phyloP scores from a whole-genome alignment of 2,329 filamentous ascomycete species.

The Clonostachys rosea region DNA sequence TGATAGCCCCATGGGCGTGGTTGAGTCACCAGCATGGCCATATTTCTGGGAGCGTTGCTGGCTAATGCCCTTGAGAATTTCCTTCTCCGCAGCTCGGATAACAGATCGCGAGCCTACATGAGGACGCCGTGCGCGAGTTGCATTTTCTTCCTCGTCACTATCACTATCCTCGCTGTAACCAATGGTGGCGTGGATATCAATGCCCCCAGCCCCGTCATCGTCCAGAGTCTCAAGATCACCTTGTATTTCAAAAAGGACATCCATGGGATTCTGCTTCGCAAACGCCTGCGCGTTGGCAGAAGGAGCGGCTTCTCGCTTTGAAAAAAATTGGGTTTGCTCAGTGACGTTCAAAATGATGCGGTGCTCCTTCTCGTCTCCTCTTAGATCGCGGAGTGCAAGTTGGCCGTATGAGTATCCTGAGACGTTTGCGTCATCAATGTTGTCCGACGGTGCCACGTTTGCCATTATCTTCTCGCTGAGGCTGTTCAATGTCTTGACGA shows the following conservation, averaged over 20 bases:
- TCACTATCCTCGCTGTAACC: slow-evolving; percentile 68
- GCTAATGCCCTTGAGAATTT: slow-evolving; percentile 61
- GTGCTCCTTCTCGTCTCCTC: slow-evolving; percentile 66
- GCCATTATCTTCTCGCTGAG: slow-evolving; percentile 92
- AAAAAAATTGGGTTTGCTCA: slow-evolving; percentile 81
- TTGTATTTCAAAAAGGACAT: slow-evolving; percentile 62
- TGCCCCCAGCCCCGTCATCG: slow-evolving; percentile 39
- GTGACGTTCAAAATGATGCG: slow-evolving; percentile 83
- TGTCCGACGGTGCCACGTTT: slow-evolving; percentile 76
- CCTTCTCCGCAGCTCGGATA: slow-evolving; percentile 56
- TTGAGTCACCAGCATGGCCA: slow-evolving; percentile 41
- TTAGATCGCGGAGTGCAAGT: slow-evolving; percentile 75
- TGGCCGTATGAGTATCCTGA: slow-evolving; percentile 58
- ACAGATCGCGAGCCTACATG: slow-evolving; percentile 68
- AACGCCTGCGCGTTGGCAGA: slow-evolving; percentile 48
- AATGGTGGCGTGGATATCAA: slow-evolving; percentile 60
- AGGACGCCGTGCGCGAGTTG: slow-evolving; percentile 19
- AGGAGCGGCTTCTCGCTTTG: slow-evolving; percentile 45
- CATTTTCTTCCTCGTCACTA: slow-evolving; percentile 42
- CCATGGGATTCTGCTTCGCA: slow-evolving; percentile 62
- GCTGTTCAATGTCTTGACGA: slow-evolving; percentile 83
- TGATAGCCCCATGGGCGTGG: slow-evolving; percentile 52
- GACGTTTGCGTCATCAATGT: slow-evolving; percentile 47
- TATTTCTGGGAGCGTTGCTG: slow-evolving; percentile 57
- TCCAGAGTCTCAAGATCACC: slow-evolving; percentile 53